These are phyloP conservation scores for Coffea canephora DNA, from an alignment of 257 asterid genomes.

Conservation along the genomic window DNA sequence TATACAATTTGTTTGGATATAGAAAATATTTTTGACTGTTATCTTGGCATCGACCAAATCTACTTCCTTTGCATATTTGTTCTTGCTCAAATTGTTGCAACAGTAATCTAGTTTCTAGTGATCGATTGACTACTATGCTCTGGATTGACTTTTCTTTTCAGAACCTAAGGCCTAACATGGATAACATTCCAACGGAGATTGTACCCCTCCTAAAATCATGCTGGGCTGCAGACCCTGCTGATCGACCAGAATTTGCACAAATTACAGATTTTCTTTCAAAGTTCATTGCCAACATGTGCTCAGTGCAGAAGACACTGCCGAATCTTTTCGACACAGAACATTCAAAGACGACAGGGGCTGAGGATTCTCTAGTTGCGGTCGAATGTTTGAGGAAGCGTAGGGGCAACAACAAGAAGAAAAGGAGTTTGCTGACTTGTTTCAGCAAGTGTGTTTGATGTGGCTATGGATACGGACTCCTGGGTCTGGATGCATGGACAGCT, in stretches of 20 bases:
- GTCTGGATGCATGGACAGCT: neutral
- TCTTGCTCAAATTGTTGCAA: neutral
- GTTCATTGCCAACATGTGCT: conserved; percentile 25
- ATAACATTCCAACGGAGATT: conserved; percentile 44
- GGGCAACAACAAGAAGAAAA: conserved; percentile 23
- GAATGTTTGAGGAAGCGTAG: conserved; percentile 29
- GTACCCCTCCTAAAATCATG: conserved; percentile 49
- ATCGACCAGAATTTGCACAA: conserved; percentile 59
- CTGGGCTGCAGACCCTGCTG: conserved; percentile 58
- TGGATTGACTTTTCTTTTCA: conserved; percentile 21
- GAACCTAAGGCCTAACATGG: conserved; percentile 60
- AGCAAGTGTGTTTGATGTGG: conserved; percentile 14
- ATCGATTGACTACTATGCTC: neutral
- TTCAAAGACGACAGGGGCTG: conserved; percentile 17
- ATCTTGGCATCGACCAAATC: neutral
- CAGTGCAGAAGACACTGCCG: conserved; percentile 16
- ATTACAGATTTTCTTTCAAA: conserved; percentile 37
- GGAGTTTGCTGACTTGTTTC: conserved; percentile 27
- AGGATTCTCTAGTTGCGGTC: conserved; percentile 26
- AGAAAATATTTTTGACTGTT: neutral
- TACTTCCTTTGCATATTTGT: neutral
- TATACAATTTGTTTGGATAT: neutral
- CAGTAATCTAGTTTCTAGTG: neutral
- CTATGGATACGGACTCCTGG: neutral
- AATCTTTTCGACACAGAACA: conserved; percentile 20